These are phyloP conservation scores for Dipteronia dyeriana DNA, from an alignment of 345 rosid species.

Conservation along the genomic window DNA sequence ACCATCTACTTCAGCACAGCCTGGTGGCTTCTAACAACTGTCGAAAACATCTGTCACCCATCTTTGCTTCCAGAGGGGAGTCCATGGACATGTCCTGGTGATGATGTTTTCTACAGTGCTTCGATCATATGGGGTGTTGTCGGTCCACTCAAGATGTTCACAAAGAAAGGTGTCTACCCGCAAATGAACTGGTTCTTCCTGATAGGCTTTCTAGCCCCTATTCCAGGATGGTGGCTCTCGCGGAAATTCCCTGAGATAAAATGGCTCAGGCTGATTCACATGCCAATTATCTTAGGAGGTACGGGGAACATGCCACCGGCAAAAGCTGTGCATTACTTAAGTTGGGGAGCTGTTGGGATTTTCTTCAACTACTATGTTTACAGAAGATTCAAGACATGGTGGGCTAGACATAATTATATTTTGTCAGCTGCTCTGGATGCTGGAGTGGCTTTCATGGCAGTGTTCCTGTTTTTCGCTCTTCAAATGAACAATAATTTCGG, in stretches of 20 bases:
- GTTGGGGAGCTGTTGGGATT: constrained; percentile 39
- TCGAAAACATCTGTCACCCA: constrained; percentile 40
- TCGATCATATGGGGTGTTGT: constrained; percentile 67
- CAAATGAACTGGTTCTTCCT: constrained; percentile 60
- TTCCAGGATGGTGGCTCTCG: constrained; percentile 42
- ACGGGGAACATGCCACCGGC: constrained; percentile 40
- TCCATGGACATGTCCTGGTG: constrained; percentile 64
- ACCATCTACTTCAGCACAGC: constrained; percentile 47
- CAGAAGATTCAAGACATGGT: constrained; percentile 46
- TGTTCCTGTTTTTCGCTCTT: constrained; percentile 34
- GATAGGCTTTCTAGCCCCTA: constrained; percentile 46
- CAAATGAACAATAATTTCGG: constrained; percentile 37
- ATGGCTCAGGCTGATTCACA: constrained; percentile 44
- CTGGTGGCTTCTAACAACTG: constrained; percentile 52
- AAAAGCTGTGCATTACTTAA: constrained; percentile 36
- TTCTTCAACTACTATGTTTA: constrained; percentile 39
- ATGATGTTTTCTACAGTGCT: constrained; percentile 53
- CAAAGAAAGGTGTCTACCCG: constrained; percentile 34
- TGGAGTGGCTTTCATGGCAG: constrained; percentile 55
- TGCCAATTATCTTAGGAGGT: constrained; percentile 41
- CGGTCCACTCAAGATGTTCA: constrained; percentile 49
- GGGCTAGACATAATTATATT: constrained; percentile 52
- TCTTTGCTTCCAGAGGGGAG: constrained; percentile 38
- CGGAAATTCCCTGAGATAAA: constrained; percentile 34
- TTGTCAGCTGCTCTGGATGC: constrained; percentile 60